Base-by-base conservation (phyloP, 345 rosid genomes). In the Carallia pectinifolia region DNA sequence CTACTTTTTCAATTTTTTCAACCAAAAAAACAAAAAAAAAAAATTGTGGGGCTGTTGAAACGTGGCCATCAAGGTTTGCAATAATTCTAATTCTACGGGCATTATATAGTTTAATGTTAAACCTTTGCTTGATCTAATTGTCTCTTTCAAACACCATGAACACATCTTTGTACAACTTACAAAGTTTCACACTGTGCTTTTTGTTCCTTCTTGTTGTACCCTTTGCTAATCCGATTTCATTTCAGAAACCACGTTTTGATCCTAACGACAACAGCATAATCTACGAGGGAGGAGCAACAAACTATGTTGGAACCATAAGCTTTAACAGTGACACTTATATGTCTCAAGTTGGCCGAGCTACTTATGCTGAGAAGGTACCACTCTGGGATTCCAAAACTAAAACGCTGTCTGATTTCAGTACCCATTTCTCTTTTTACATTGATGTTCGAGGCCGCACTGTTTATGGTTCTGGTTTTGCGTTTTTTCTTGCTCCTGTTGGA, bases 401-500 rank as follows among this genome's bases (percentile, higher is more conserved):
- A 0, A 53, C 61, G 31, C 61, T 82, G 39, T 6, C 74, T 0
- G 76, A 80, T 9, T 85, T 85, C 79, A 71, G 33, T 19, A 56
- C 79, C 54, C 62, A 68, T 17, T 78, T 74, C 71, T 48, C 75
- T 5, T 33, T 82, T 67, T 53, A 19, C 44, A 63, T 80, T 4
- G 71, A 72, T 69, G 62, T 40, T 0, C 31, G 4, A 12, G 55
- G 37, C 1, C 6, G 15, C 6, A 19, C 54, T 4, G 18, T 0
- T 5, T 74, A 69, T 40, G 83, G 61, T 0, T 53, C 63, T 5
- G 86, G 83, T 0, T 10, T 80, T 7, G 77, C 69, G 1, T 85
- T 82, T 58, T 79, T 78, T 75, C 56, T 79, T 3, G 79, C 77
- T 39, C 77, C 69, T 1, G 30, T 48, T 23, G 79, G 74, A 31